These are phyloP conservation scores for Gentiana dahurica DNA, from an alignment of 257 asterid genomes.

Conservation along the genomic window DNA sequence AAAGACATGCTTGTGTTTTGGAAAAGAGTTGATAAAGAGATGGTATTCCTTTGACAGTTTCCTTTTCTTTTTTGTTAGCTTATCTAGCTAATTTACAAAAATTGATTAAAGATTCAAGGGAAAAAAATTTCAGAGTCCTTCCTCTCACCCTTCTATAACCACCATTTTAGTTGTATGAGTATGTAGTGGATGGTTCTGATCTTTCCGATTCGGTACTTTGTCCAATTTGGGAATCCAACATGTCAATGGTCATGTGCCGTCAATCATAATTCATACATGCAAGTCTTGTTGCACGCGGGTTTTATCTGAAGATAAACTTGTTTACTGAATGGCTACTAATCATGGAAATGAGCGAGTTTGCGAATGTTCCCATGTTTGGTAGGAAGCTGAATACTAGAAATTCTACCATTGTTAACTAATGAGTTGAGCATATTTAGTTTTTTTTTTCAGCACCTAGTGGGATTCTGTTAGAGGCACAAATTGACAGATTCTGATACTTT, in stretches of 20 bases:
- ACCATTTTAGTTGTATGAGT: too few species aligned
- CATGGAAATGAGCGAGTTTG: not conserved
- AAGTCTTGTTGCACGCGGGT: too few species aligned
- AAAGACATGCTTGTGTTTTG: slow-evolving; percentile 90
- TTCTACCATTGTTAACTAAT: not conserved
- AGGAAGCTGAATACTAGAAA: slow-evolving; percentile 3
- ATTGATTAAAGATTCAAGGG: not conserved
- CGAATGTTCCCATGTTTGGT: not conserved
- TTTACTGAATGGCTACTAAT: not conserved
- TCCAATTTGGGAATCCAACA: too few species aligned
- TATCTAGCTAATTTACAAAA: not conserved
- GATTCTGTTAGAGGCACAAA: not conserved
- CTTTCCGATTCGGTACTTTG: too few species aligned
- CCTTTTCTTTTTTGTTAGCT: slow-evolving; percentile 3
- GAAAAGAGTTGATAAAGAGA: slow-evolving; percentile 99
- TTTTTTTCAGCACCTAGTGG: not conserved
- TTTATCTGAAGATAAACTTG: too few species aligned
- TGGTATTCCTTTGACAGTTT: slow-evolving; percentile 40
- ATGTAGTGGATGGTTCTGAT: too few species aligned
- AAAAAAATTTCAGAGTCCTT: not conserved
- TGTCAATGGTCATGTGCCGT: too few species aligned
- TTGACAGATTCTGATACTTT: slow-evolving; percentile 7
- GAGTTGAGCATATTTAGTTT: not conserved
- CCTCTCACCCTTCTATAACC: too few species aligned
- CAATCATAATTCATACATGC: too few species aligned